These are phyloP conservation scores for Calocybe gangraenosa DNA, from an alignment of 768 basidiomycete genomes.

Conservation along the genomic window DNA sequence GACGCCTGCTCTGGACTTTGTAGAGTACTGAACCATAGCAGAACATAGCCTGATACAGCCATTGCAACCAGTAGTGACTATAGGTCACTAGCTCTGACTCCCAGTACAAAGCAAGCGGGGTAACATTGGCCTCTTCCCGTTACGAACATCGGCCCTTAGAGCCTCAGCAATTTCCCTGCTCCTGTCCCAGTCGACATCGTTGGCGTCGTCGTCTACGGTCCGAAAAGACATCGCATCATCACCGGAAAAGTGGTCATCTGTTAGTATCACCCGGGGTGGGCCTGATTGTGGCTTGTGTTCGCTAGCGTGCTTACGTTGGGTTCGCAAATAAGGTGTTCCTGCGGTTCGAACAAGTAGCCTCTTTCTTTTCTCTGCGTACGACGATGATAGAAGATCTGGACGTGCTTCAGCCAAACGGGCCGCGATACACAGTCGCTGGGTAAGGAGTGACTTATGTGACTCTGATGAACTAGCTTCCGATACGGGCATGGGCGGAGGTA, in stretches of 20 bases:
- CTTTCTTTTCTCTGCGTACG: conserved; percentile 25
- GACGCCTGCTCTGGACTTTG: no score
- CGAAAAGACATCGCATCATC: conserved; percentile 18
- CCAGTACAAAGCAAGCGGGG: conserved; percentile 30
- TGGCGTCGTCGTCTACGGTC: conserved; percentile 25
- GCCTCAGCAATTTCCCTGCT: conserved; percentile 28
- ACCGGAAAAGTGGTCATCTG: background rate
- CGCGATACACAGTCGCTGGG: conserved; percentile 25
- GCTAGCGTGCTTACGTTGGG: background rate
- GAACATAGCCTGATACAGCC: no score
- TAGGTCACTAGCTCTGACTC: conserved; percentile 11
- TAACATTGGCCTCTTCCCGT: conserved; percentile 25
- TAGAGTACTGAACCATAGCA: no score
- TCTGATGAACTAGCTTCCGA: background rate
- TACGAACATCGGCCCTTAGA: conserved; percentile 23
- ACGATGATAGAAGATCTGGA: conserved; percentile 35
- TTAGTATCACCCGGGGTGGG: conserved; percentile 3
- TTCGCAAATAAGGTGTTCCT: background rate
- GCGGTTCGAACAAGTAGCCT: conserved; percentile 15
- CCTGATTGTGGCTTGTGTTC: conserved; percentile 8
- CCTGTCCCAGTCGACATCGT: conserved; percentile 32
- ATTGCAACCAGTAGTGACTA: no score
- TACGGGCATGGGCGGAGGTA: background rate
- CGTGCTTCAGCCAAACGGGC: conserved; percentile 40
- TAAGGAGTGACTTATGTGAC: conserved; percentile 13